Base-by-base conservation (phyloP, 148 eudicot genomes). In the Simmondsia chinensis region DNA sequence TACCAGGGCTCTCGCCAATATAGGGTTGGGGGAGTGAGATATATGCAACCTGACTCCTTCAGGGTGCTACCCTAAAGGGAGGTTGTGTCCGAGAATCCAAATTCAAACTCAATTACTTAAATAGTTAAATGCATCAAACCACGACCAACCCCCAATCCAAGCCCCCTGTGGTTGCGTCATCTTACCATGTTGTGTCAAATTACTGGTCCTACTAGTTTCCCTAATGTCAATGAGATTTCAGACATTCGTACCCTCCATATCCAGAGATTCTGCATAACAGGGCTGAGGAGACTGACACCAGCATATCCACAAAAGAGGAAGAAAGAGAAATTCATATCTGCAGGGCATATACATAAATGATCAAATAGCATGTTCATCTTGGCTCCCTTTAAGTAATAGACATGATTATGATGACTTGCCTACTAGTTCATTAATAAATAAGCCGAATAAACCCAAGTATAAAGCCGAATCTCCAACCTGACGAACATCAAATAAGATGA, bases 231-330 rank as follows among this genome's bases (percentile, higher is more conserved):
- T 20, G 14, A 44, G 3, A 4, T 46, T 46, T 7, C 2, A 46
- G 18, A 67, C 14, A 46, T 35, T 43, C 75, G 38, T 78, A 89
- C 97, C 93, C 97, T 78, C 97, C 97, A 89, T 71, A 89, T 80
- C 97, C 97, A 89, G 9, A 89, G 72, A 46, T 89, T 89, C 71
- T 89, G 95, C 97, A 89, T 84, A 48, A 89, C 80, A 46, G 97
- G 95, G 68, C 97, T 81, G 43, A 89, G 84, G 54, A 89, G 93
- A 59, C 83, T 84, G 44, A 84, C 77, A 24, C 97, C 97, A 43
- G 76, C 71, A 46, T 65, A 89, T 38, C 94, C 97, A 56, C 80
- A 91, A 43, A 85, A 81, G 50, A 91, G 93, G 61, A 85, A 74
- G 74, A 91, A 91, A 15, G 97, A 84, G 58, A 81, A 85, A 56